Percentiles rank a stretch among this genome's conserved stretches.
Evolutionary conservation across 345 rosid species (phyloP).

Genomic region (Populus pruinosa): DNA sequence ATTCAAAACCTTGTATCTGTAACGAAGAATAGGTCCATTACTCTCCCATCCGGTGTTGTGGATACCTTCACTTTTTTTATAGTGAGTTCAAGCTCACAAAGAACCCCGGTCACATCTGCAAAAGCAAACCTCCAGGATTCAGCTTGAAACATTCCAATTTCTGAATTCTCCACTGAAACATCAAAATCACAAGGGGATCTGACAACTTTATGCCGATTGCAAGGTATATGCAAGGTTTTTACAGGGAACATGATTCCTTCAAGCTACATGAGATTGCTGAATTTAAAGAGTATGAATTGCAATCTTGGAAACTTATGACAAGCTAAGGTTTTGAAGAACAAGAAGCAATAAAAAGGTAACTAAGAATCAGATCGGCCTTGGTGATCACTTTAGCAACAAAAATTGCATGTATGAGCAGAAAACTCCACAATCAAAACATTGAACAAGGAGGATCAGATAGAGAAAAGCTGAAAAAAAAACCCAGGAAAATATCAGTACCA

Average conservation of each 20-base stretch:
- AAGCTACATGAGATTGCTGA: not conserved
- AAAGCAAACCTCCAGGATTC: constrained; percentile 17
- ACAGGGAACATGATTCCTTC: not conserved
- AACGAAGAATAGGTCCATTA: constrained; percentile 88
- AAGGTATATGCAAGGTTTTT: not conserved
- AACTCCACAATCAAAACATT: not conserved
- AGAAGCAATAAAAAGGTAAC: not conserved
- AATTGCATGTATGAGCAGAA: not conserved
- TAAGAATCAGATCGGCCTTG: not conserved
- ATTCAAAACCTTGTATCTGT: constrained; percentile 77
- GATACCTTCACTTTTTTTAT: constrained; percentile 93
- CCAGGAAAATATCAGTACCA: constrained; percentile 38
- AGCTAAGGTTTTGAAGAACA: not conserved
- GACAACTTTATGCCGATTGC: not conserved
- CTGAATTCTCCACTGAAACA: constrained; percentile 13
- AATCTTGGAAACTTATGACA: not conserved
- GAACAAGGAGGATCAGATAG: not conserved
- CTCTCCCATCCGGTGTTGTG: constrained; percentile 90
- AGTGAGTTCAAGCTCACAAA: constrained; percentile 78
- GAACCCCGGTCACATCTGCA: constrained; percentile 77
- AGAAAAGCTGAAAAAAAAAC: not conserved
- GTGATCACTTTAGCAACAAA: not conserved
- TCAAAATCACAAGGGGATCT: not conserved
- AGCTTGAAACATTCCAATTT: constrained; percentile 5
- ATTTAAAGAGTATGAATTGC: not conserved